Percentiles rank a stretch among this genome's conserved stretches.
These are phyloP conservation scores for Croton laevigatus DNA, from an alignment of 441 rosid genomes.

Conservation along the genomic window DNA sequence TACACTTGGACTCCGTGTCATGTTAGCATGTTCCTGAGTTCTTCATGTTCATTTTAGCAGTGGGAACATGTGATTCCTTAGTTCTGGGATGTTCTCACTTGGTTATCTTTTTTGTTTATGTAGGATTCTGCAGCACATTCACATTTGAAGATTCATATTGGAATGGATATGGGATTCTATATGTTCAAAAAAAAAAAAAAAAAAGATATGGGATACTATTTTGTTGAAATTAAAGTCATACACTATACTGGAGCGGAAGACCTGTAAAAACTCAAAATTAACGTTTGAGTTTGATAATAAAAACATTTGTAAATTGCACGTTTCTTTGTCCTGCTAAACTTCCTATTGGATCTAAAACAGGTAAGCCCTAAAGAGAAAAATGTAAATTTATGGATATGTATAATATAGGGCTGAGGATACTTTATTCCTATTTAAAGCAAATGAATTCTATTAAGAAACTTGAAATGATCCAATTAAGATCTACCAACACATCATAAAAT, in stretches of 20 bases:
- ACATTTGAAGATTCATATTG: not conserved
- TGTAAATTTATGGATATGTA: no score
- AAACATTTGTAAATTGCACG: no score
- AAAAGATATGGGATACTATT: no score
- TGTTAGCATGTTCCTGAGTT: not conserved
- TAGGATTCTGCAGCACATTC: conserved; percentile 9
- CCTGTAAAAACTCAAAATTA: no score
- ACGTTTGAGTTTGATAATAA: no score
- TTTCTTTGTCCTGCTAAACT: no score
- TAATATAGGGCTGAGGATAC: no score
- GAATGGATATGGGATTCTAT: not conserved
- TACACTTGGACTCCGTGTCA: not conserved
- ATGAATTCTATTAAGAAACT: no score
- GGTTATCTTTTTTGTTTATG: not conserved
- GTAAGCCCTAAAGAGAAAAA: not conserved
- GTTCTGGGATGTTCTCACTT: not conserved
- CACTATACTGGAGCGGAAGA: no score
- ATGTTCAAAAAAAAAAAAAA: no score
- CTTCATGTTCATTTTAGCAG: not conserved
- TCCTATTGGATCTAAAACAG: not conserved
- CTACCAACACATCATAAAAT: not conserved
- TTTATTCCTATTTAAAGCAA: not conserved
- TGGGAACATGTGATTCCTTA: conserved; percentile 5
- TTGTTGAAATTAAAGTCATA: no score
- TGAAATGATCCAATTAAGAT: no score